A percentile compares a stretch with the other conserved stretches of the same genome.
phyloP scores from a whole-genome alignment of 768 basidiomycete genomes.

The Daedaleopsis sinensis region DNA sequence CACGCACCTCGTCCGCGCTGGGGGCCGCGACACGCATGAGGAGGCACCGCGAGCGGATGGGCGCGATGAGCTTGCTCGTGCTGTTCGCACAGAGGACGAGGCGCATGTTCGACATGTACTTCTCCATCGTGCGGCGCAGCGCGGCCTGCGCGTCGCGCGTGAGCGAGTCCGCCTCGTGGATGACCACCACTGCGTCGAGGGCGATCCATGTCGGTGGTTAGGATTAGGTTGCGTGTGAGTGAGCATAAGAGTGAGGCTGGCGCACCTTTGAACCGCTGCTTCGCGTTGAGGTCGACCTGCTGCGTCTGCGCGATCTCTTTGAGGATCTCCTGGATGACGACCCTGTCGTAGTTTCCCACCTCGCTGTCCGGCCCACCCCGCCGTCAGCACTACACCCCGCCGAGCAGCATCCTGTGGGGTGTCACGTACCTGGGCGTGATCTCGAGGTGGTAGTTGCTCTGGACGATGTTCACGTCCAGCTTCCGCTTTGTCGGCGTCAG shows the following conservation, averaged over 20 bases:
- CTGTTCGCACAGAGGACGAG: constrained; percentile 96
- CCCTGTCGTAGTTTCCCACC: constrained; percentile 92
- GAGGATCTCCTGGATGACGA: constrained; percentile 94
- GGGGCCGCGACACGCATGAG: constrained; percentile 94
- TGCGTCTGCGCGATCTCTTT: constrained; percentile 99
- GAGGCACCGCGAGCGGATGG: constrained; percentile 94
- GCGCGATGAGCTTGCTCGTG: constrained; percentile 93
- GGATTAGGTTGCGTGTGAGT: constrained; percentile 1
- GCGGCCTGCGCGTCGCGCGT: constrained; percentile 97
- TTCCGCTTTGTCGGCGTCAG: constrained; percentile 92
- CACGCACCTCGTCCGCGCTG: constrained; percentile 66
- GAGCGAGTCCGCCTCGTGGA: constrained; percentile 96
- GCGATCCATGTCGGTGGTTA: neutral
- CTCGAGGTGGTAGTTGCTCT: constrained; percentile 97
- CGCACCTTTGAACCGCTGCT: constrained; percentile 94
- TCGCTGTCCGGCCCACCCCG: constrained; percentile 55
- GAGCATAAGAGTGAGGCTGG: neutral
- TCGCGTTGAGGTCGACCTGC: constrained; percentile 94
- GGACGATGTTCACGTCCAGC: constrained; percentile 94
- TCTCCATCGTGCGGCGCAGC: constrained; percentile 97
- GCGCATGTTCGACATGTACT: constrained; percentile 97
- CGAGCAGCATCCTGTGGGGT: too few species aligned
- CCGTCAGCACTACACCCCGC: too few species aligned
- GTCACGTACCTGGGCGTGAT: constrained; percentile 86
- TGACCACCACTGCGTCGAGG: constrained; percentile 77